Conservation (phyloP, 306 rosid genomes). For the Crotalaria pallida region DNA sequence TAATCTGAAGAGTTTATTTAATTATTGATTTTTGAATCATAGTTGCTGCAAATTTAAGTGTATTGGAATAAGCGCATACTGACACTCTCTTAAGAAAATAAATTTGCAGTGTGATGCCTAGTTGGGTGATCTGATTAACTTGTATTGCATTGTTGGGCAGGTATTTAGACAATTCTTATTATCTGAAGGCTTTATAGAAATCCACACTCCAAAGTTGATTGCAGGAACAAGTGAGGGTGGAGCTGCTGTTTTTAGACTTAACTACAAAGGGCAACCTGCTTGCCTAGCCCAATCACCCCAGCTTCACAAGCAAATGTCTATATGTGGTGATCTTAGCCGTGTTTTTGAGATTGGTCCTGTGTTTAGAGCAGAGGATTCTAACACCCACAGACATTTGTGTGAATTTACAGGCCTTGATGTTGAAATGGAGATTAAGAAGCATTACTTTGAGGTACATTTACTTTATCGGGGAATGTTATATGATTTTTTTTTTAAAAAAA, state of each 20-base stretch:
- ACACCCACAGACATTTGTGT: constrained; percentile 85
- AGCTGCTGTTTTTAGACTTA: constrained; percentile 81
- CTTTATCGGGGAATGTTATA: no score
- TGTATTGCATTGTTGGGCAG: constrained; percentile 41
- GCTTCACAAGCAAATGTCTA: constrained; percentile 94
- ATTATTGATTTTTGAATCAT: background rate
- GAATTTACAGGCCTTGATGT: constrained; percentile 94
- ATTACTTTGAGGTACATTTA: constrained; percentile 73
- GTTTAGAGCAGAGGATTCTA: constrained; percentile 87
- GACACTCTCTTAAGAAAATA: background rate
- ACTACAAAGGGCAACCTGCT: constrained; percentile 82
- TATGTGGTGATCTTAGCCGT: constrained; percentile 77
- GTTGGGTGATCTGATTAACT: background rate
- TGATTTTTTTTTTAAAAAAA: no score
- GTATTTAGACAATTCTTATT: constrained; percentile 65
- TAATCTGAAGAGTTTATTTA: background rate
- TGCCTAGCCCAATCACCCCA: constrained; percentile 98
- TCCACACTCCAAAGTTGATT: constrained; percentile 79
- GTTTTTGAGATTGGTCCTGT: constrained; percentile 91
- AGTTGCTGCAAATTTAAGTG: background rate
- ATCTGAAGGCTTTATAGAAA: constrained; percentile 45
- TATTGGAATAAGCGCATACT: background rate
- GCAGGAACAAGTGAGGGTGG: constrained; percentile 98
- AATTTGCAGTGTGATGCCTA: background rate
- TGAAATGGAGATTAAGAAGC: constrained; percentile 83